A percentile compares a stretch with the other conserved stretches of the same genome.
Evolutionary conservation across 2,329 filamentous ascomycete genomes (phyloP).

Genomic region (Neonectria magnoliae): DNA sequence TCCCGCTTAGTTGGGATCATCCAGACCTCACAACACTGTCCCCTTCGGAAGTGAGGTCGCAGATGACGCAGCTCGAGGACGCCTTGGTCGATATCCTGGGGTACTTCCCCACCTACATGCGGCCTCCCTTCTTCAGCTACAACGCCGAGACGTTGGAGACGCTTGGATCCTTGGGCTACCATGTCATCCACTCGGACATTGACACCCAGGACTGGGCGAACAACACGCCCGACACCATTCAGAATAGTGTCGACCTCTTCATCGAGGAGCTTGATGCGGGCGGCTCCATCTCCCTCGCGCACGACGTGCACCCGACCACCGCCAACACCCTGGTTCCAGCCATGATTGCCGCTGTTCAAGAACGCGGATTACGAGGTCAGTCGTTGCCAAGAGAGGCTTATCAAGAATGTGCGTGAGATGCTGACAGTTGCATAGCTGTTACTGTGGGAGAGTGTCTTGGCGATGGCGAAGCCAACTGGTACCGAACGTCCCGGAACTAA

Average conservation of each 20-base stretch:
- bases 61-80: conserved; percentile 34
- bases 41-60: conserved; percentile 32
- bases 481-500: conserved; percentile 10
- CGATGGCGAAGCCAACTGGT: conserved; percentile 7
- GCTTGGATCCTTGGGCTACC: conserved; percentile 55
- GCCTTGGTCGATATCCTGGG: conserved; percentile 45
- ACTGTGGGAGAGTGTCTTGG: conserved; percentile 20
- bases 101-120: conserved; percentile 48
- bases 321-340: conserved; percentile 47
- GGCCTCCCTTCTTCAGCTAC: conserved; percentile 51
- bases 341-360: conserved; percentile 17
- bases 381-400: not conserved
- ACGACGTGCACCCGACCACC: conserved; percentile 57
- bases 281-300: conserved; percentile 58
- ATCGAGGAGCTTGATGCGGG: conserved; percentile 36
- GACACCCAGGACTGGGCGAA: conserved; percentile 67
- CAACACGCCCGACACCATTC: conserved; percentile 55
- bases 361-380: conserved; percentile 22
- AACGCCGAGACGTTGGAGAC: conserved; percentile 42
- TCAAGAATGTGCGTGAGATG: not conserved
- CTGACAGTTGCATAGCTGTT: not conserved
- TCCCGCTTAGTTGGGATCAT: conserved; percentile 38
- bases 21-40: conserved; percentile 45
- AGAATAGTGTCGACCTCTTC: conserved; percentile 48
- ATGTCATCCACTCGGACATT: conserved; percentile 63